Evolutionary conservation across 2,329 filamentous ascomycete genomes (phyloP), one percentile per base, ranked within the genome.

Genomic region (Neobulgaria alba): DNA sequence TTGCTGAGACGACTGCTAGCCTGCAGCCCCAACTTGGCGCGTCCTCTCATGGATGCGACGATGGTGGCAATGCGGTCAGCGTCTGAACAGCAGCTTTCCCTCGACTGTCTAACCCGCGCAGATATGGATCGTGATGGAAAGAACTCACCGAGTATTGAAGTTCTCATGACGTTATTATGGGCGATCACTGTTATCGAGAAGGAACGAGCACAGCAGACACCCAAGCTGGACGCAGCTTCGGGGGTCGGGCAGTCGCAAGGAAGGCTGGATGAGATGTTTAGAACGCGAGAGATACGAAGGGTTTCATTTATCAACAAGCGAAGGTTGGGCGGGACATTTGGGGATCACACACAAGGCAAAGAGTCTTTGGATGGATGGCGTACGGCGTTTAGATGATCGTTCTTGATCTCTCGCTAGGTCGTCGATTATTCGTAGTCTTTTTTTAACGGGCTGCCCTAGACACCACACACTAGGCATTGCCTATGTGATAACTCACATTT

Each of bases 11-110:
- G 57, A 68, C 77, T 81, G 63, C 72, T 81, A 73, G 73, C 78
- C 75, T 73, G 78, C 78, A 82, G 77, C 77, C 77, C 77, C 73
- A 72, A 67, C 63, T 71, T 82, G 78, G 78, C 78, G 78, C 78
- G 78, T 82, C 78, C 78, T 59, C 68, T 81, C 57, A 67, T 65
- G 77, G 77, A 82, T 81, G 78, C 78, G 78, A 82, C 78, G 75
- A 72, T 79, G 75, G 73, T 63, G 72, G 75, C 72, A 68, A 75
- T 82, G 78, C 78, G 77, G 78, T 80, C 75, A 71, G 74, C 73
- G 63, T 77, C 74, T 77, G 67, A 78, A 50, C 54, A 56, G 51
- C 53, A 57, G 46, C 51, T 51, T 9, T 15, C 15, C 50, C 42
- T 43, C 36, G 52, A 52, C 49, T 60, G 57, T 58, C 50, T 58